phyloP scores from a whole-genome alignment of 768 basidiomycete genomes.

The Favolaschia claudopus region DNA sequence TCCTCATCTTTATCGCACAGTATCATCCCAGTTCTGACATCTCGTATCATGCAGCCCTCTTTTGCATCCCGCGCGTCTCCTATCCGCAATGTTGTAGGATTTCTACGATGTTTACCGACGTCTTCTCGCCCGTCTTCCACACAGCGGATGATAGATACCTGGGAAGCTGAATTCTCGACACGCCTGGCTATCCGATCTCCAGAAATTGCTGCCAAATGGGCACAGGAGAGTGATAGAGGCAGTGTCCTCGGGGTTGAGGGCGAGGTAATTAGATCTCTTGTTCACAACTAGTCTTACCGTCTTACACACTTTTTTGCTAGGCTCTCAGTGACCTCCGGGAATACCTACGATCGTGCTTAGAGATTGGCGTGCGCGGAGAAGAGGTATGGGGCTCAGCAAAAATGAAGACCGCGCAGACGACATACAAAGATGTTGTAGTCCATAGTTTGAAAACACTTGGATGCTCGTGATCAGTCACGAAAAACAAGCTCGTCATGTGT shows the following conservation, averaged over 20 bases:
- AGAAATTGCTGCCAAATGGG: conserved; percentile 10
- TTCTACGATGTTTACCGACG: background rate
- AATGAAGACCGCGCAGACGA: conserved; percentile 2
- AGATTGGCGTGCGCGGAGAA: conserved; percentile 19
- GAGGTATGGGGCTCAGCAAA: conserved; percentile 4
- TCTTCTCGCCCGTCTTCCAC: background rate
- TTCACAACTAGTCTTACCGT: no score
- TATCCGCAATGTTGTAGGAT: conserved; percentile 12
- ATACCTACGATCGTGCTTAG: conserved; percentile 9
- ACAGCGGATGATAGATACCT: conserved; percentile 8
- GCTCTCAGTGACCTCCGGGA: conserved; percentile 21
- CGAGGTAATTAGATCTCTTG: no score
- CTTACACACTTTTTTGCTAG: no score
- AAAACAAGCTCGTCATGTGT: no score
- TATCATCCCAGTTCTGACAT: background rate
- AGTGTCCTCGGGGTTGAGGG: conserved; percentile 16
- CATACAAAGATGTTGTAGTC: conserved; percentile 8
- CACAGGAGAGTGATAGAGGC: conserved; percentile 1
- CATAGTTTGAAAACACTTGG: background rate
- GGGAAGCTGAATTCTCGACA: conserved; percentile 10
- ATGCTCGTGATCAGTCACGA: no score
- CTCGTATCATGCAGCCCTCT: background rate
- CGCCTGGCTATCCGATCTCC: conserved; percentile 10
- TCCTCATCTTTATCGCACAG: background rate
- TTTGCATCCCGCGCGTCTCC: conserved; percentile 12